phyloP scores from a whole-genome alignment of 2,329 filamentous ascomycete genomes.

The Monosporascus ibericus region DNA sequence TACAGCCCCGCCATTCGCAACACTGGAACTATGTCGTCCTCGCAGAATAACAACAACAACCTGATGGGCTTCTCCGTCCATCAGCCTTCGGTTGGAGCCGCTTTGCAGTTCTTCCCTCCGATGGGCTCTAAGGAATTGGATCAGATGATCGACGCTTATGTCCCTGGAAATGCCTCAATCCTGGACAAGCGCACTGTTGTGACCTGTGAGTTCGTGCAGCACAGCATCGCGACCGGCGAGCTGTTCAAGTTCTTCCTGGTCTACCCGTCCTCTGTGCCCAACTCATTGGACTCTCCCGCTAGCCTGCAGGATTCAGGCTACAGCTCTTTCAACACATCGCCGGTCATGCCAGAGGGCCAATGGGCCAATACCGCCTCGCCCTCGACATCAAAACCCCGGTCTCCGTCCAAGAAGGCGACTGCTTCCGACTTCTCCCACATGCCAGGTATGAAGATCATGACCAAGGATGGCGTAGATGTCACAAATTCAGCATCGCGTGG shows the following conservation, averaged over 20 bases:
- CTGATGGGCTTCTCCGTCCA: constrained; percentile 53
- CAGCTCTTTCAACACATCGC: constrained; percentile 43
- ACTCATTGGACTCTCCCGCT: constrained; percentile 35
- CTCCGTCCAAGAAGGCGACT: constrained; percentile 23
- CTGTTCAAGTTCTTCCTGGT: constrained; percentile 57
- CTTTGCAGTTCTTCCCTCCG: constrained; percentile 61
- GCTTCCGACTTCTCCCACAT: constrained; percentile 43
- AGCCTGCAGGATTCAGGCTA: constrained; percentile 41
- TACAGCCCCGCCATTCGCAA: constrained; percentile 4
- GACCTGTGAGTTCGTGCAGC: constrained; percentile 54
- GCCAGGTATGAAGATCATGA: constrained; percentile 63
- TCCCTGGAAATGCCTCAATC: constrained; percentile 46
- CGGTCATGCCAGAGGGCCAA: constrained; percentile 40
- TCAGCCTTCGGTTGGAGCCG: constrained; percentile 50
- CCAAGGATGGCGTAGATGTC: constrained; percentile 55
- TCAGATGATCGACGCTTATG: constrained; percentile 51
- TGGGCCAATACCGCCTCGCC: constrained; percentile 34
- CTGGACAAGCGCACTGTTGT: constrained; percentile 53
- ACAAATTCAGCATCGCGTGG: constrained; percentile 57
- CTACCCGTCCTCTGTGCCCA: constrained; percentile 30
- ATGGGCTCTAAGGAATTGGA: constrained; percentile 57
- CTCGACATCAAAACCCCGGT: constrained; percentile 17
- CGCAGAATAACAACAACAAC: constrained; percentile 27
- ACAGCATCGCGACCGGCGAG: constrained; percentile 47
- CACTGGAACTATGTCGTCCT: constrained; percentile 24